Percentiles rank a stretch among this genome's conserved stretches.
Conservation (phyloP, 2,329 filamentous ascomycete species). For the Aspergillus transmontanensis region DNA sequence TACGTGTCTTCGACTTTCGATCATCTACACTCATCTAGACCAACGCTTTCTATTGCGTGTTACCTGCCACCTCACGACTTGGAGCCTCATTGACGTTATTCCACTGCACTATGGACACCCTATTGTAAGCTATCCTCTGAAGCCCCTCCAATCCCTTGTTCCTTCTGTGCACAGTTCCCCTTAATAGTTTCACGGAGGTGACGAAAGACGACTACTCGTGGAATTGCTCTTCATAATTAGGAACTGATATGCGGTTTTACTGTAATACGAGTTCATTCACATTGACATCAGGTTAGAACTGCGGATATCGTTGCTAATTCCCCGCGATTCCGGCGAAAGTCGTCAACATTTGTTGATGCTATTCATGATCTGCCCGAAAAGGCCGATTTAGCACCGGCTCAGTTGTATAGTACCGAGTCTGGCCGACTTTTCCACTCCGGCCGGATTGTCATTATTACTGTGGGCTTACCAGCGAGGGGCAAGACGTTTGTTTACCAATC, state of each 20-base stretch:
- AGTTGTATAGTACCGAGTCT: conserved; percentile 97
- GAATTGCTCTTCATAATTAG: background rate
- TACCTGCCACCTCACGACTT: background rate
- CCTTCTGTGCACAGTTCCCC: conserved; percentile 1
- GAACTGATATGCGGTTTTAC: background rate
- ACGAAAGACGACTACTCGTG: background rate
- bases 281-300: conserved; percentile 60
- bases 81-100: background rate
- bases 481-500: conserved; percentile 70
- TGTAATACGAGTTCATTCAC: conserved; percentile 8
- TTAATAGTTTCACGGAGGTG: background rate
- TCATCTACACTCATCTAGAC: background rate
- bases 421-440: conserved; percentile 96
- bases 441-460: conserved; percentile 94
- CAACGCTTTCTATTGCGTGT: background rate
- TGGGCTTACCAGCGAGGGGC: conserved; percentile 89
- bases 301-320: conserved; percentile 91
- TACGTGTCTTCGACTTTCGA: background rate
- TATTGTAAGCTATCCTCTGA: conserved; percentile 43
- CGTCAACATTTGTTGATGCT: conserved; percentile 94
- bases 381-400: conserved; percentile 83
- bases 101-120: conserved; percentile 47
- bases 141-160: background rate
- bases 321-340: conserved; percentile 85
- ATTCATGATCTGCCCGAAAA: conserved; percentile 92